A percentile compares a stretch with the other conserved stretches of the same genome.
Conservation (phyloP, 345 rosid species). For the Durio zibethinus region DNA sequence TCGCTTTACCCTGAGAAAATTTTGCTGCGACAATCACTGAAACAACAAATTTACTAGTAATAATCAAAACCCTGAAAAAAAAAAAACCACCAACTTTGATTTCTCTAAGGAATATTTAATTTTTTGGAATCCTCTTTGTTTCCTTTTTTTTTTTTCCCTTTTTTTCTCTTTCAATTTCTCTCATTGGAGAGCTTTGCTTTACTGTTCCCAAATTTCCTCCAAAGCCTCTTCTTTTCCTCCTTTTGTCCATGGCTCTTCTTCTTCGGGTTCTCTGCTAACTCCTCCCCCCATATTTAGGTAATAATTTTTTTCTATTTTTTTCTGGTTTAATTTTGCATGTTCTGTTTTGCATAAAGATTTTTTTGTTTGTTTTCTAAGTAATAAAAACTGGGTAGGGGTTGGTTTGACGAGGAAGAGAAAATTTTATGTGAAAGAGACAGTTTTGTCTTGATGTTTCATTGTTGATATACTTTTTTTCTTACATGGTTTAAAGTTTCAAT, state of each 20-base stretch:
- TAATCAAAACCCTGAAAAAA: slow-evolving; percentile 17
- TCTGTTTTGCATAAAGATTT: background rate
- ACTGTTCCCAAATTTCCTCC: slow-evolving; percentile 2
- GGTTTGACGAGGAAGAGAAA: background rate
- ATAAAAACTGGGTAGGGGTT: background rate
- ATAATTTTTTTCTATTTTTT: background rate
- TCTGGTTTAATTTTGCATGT: slow-evolving; percentile 19
- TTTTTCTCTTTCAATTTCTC: slow-evolving; percentile 22
- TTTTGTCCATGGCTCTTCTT: slow-evolving; percentile 22
- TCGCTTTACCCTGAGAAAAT: slow-evolving; percentile 32
- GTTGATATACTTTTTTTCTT: background rate
- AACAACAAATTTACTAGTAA: slow-evolving; percentile 6
- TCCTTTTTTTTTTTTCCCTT: slow-evolving; percentile 1
- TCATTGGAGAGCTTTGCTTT: slow-evolving; percentile 26
- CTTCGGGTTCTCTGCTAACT: slow-evolving; percentile 23
- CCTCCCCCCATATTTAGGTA: slow-evolving; percentile 3
- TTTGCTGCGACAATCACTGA: slow-evolving; percentile 18
- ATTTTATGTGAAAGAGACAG: background rate
- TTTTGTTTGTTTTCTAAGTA: background rate
- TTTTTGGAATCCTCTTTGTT: slow-evolving; percentile 13
- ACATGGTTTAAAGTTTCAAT: background rate
- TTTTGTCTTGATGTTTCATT: slow-evolving; percentile 8
- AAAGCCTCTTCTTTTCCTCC: slow-evolving; percentile 9
- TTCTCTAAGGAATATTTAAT: slow-evolving; percentile 9
- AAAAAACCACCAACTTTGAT: slow-evolving; percentile 9